Evolutionary conservation across 139 green algal genomes (phyloP), one percentile per base, ranked within the genome.

Genomic region (Volvox africanus): DNA sequence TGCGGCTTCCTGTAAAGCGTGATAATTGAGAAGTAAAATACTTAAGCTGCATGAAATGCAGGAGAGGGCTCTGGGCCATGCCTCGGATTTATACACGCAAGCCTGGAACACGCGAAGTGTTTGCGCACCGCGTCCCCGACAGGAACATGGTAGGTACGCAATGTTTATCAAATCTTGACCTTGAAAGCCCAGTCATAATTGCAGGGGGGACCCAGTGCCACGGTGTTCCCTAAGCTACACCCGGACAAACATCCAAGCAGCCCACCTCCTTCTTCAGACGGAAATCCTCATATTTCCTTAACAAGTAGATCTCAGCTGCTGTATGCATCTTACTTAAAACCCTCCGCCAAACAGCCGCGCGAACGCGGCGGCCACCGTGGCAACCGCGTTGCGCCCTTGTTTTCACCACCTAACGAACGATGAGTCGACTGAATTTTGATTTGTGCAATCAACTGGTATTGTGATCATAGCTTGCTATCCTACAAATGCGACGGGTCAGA

Each of bases 201-300:
- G 44, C 44, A 55, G 44, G 44, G 44, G 44, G 44, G 5, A 44
- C 5, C 65, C 24, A 9, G 65, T 73, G 65, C 65, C 21, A 24
- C 21, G 65, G 2, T 73, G 65, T 73, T 9, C 3, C 65, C 65
- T 73, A n/a, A 81, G 75, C 75, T 81, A 81, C 75, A 81, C 75
- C 75, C 75, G 50, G 22, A 55, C 76, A 30, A 36, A 24, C 62
- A 36, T 44, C 62, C 37, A 55, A 73, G 26, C 50, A 28, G 21
- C 82, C 26, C 82, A 88, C 82, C 82, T 88, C 82, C 37, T 88
- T 88, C 20, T 62, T 65, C 82, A 79, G 33, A 0, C 82, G 82
- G 33, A 88, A 79, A 0, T 65, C 18, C 22, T 88, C 62, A 65
- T 80, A 88, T 32, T 79, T 88, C 65, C 62, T 44, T 14, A 88